Evolutionary conservation across 2,329 filamentous ascomycete genomes (phyloP).

Genomic region (Aspergillus jensenii): DNA sequence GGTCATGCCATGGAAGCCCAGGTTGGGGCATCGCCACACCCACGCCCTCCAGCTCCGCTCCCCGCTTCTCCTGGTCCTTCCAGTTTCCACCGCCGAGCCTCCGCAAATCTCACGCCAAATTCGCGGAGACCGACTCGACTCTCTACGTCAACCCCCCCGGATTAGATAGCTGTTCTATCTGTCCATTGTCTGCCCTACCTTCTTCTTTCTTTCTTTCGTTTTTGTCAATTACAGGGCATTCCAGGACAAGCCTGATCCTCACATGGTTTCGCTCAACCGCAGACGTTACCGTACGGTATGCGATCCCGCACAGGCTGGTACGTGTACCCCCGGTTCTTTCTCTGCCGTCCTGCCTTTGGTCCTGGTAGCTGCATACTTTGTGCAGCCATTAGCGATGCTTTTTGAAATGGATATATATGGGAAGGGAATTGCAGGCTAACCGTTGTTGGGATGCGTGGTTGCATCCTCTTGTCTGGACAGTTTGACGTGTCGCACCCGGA

Average conservation of each 20-base stretch:
- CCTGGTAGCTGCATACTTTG: neutral
- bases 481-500: conserved; percentile 59
- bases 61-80: conserved; percentile 3
- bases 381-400: neutral
- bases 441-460: neutral
- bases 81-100: conserved; percentile 4
- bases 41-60: neutral
- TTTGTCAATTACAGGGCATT: conserved; percentile 2
- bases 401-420: neutral
- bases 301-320: conserved; percentile 47
- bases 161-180: conserved; percentile 1
- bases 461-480: conserved; percentile 26
- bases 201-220: neutral
- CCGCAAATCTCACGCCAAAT: conserved; percentile 5
- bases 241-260: conserved; percentile 5
- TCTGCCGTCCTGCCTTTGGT: neutral
- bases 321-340: conserved; percentile 17
- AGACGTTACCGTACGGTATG: conserved; percentile 34
- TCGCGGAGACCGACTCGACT: neutral
- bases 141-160: neutral
- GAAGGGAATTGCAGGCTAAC: neutral
- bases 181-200: conserved; percentile 3
- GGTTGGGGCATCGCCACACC: neutral
- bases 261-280: conserved; percentile 28
- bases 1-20: neutral